phyloP scores from a whole-genome alignment of 179 eudicot genomes.

The Beta macrorhiza region DNA sequence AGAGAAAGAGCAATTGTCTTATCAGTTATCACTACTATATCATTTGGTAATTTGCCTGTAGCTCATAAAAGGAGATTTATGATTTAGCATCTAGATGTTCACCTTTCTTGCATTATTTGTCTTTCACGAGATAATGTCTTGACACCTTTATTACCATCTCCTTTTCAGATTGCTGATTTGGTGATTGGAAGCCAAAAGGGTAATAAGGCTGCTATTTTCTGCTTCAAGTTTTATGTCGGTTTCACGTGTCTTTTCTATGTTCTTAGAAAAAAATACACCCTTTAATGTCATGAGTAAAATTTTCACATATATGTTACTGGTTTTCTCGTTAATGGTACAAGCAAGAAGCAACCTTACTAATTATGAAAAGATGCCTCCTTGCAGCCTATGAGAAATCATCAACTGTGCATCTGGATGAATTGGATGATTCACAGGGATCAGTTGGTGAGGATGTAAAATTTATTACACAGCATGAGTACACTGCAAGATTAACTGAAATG shows the following conservation, averaged over 20 bases:
- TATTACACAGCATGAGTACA: conserved; percentile 60
- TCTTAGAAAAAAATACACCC: not conserved
- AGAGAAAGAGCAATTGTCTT: not conserved
- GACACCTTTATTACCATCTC: conserved; percentile 16
- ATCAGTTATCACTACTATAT: not conserved
- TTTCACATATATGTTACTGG: not conserved
- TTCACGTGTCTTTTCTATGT: not conserved
- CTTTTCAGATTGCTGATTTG: conserved; percentile 44
- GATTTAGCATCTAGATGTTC: not conserved
- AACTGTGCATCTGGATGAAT: conserved; percentile 49
- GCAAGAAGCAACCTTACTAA: conserved; percentile 7
- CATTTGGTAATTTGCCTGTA: not conserved
- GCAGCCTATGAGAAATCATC: conserved; percentile 49
- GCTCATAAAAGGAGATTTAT: conserved; percentile 1
- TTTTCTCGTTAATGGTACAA: not conserved
- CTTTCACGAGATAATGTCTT: not conserved
- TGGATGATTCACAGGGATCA: conserved; percentile 49
- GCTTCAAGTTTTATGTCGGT: not conserved
- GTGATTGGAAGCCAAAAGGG: conserved; percentile 49
- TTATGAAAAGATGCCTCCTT: conserved; percentile 19
- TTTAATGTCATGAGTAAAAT: not conserved
- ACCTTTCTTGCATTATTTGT: conserved; percentile 5
- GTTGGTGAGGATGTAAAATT: conserved; percentile 42
- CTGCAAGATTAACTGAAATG: conserved; percentile 48
- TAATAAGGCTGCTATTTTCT: conserved; percentile 25